These are phyloP conservation scores for Drechslerella coelobrocha DNA, from an alignment of 2,329 filamentous ascomycete genomes.

Conservation along the genomic window DNA sequence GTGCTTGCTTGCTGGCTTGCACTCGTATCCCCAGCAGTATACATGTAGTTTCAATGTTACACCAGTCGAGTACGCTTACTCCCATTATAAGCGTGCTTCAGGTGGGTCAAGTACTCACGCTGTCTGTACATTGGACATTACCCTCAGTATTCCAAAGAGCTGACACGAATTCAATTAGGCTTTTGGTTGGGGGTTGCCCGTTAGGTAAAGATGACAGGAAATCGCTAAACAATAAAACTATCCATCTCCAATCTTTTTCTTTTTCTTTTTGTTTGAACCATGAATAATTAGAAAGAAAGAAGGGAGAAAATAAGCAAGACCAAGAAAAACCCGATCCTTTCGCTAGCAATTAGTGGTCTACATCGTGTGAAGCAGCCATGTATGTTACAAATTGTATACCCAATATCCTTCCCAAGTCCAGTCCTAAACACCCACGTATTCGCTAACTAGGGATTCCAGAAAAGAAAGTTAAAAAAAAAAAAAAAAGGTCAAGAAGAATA, in stretches of 20 bases:
- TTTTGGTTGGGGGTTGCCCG: neutral
- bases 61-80: too few species aligned
- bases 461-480: conserved; percentile 16
- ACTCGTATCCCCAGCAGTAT: too few species aligned
- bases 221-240: too few species aligned
- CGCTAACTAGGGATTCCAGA: conserved; percentile 32
- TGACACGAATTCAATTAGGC: neutral
- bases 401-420: conserved; percentile 21
- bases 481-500: conserved; percentile 9
- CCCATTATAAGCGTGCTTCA: too few species aligned
- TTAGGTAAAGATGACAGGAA: too few species aligned
- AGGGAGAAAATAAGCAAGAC: neutral
- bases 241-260: too few species aligned
- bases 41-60: too few species aligned
- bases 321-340: neutral
- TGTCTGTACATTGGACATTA: neutral
- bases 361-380: conserved; percentile 34
- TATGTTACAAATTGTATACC: conserved; percentile 49
- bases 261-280: too few species aligned
- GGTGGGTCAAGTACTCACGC: neutral
- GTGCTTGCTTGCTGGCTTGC: too few species aligned
- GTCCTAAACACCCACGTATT: conserved; percentile 35
- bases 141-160: neutral
- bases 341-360: conserved; percentile 17
- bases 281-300: too few species aligned